Conservation (phyloP, 768 basidiomycete species). For the Russula dissimulans region DNA sequence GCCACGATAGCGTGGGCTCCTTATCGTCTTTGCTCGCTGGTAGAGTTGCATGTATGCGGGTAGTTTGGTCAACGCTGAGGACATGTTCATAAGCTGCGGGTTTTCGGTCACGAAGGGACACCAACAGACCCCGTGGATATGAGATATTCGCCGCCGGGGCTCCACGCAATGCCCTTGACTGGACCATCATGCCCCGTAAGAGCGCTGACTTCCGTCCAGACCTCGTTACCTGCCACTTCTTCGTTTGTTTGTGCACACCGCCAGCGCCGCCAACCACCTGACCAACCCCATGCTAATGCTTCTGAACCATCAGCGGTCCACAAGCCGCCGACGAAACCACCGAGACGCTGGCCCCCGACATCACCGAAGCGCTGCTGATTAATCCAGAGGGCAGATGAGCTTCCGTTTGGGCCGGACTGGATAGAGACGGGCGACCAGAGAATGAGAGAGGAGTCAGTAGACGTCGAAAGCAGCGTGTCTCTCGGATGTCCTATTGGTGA, state of each 20-base stretch:
- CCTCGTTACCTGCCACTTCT: slow-evolving; percentile 25
- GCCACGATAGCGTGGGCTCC: slow-evolving; percentile 45
- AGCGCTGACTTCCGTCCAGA: slow-evolving; percentile 73
- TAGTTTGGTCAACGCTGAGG: slow-evolving; percentile 79
- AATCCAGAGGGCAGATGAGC: slow-evolving; percentile 71
- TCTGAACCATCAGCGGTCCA: slow-evolving; percentile 62
- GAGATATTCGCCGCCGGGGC: slow-evolving; percentile 75
- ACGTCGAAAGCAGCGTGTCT: slow-evolving; percentile 76
- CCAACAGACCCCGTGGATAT: slow-evolving; percentile 68
- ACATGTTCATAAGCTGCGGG: not conserved
- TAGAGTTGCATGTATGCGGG: slow-evolving; percentile 71
- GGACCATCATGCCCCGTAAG: slow-evolving; percentile 78
- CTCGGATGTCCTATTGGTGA: slow-evolving; percentile 19
- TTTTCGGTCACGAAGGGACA: not conserved
- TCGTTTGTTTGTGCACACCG: slow-evolving; percentile 27
- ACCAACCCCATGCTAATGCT: slow-evolving; percentile 86
- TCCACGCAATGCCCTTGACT: slow-evolving; percentile 80
- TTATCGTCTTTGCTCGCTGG: slow-evolving; percentile 20
- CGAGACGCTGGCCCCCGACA: slow-evolving; percentile 79
- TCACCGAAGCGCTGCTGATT: slow-evolving; percentile 89
- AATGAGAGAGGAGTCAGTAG: slow-evolving; percentile 92
- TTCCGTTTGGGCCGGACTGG: slow-evolving; percentile 29
- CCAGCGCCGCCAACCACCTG: slow-evolving; percentile 92
- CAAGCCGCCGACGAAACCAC: slow-evolving; percentile 87
- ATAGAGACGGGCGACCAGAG: slow-evolving; percentile 78